Percentiles rank a stretch among this genome's conserved stretches.
Conservation (phyloP, 306 rosid species). For the Acacia melanoxylon region DNA sequence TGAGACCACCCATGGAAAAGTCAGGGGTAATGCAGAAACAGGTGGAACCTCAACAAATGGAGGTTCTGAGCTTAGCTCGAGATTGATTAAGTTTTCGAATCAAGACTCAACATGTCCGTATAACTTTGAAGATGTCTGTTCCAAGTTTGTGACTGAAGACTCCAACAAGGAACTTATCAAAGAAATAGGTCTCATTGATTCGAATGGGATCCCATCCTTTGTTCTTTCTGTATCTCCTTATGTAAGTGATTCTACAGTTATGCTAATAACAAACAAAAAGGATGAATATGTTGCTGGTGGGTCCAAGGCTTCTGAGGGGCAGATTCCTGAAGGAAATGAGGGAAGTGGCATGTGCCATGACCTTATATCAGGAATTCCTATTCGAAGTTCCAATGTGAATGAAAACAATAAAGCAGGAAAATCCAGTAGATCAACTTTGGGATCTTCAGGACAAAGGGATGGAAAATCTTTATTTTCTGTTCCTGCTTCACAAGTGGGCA, state of each 20-base stretch:
- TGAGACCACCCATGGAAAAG: constrained; percentile 49
- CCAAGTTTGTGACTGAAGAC: constrained; percentile 73
- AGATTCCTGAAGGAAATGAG: constrained; percentile 45
- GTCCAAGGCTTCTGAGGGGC: constrained; percentile 43
- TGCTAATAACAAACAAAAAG: constrained; percentile 43
- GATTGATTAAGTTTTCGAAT: constrained; percentile 70
- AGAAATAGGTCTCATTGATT: constrained; percentile 86
- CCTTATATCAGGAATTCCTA: constrained; percentile 35
- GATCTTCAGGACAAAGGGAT: constrained; percentile 46
- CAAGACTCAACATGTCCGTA: constrained; percentile 70
- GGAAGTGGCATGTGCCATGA: constrained; percentile 40
- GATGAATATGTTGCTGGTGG: constrained; percentile 37
- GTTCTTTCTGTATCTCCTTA: constrained; percentile 54
- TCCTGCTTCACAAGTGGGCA: constrained; percentile 53
- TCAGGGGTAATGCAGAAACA: constrained; percentile 46
- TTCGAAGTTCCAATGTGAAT: constrained; percentile 42
- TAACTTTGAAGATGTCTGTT: constrained; percentile 69
- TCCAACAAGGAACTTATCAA: constrained; percentile 68
- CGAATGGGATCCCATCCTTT: constrained; percentile 69
- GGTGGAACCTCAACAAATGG: constrained; percentile 40
- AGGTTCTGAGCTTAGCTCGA: constrained; percentile 53
- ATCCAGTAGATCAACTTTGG: constrained; percentile 39
- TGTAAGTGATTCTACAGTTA: constrained; percentile 49
- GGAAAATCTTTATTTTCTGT: constrained; percentile 36
- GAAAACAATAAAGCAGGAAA: constrained; percentile 39